Evolutionary conservation across 345 rosid genomes (phyloP).

Genomic region (Sonneratia alba): DNA sequence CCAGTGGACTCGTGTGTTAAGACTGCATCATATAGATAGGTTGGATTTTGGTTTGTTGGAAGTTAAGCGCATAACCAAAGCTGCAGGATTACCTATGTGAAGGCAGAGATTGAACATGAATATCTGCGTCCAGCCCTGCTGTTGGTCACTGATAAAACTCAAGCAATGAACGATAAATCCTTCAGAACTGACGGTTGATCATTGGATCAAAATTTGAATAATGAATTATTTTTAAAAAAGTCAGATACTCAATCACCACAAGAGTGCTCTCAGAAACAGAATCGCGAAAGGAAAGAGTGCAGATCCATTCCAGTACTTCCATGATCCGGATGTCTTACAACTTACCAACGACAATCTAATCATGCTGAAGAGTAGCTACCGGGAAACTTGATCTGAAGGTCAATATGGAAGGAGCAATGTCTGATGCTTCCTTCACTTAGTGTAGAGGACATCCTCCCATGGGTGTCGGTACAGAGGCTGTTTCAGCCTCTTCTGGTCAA

Average conservation of each 20-base stretch:
- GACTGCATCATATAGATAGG: too few relatives aligned
- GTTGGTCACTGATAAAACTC: too few relatives aligned
- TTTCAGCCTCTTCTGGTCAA: slow-evolving; percentile 94
- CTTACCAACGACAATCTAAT: background rate
- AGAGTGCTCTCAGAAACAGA: background rate
- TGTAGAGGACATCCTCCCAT: slow-evolving; percentile 98
- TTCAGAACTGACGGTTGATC: too few relatives aligned
- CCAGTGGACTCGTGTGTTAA: too few relatives aligned
- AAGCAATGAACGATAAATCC: too few relatives aligned
- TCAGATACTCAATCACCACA: background rate
- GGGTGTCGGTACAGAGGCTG: slow-evolving; percentile 95
- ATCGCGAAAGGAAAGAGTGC: background rate
- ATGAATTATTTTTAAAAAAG: background rate
- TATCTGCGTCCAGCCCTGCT: too few relatives aligned
- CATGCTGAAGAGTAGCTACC: background rate
- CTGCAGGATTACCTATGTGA: too few relatives aligned
- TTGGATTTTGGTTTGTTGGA: background rate
- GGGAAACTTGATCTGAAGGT: background rate
- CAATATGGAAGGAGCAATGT: background rate
- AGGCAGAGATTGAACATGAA: too few relatives aligned
- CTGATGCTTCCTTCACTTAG: slow-evolving; percentile 40
- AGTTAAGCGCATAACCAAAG: too few relatives aligned
- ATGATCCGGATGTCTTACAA: background rate
- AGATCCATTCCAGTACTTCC: background rate
- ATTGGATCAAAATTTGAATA: background rate